Percentiles rank a stretch among this genome's conserved stretches.
Conservation (phyloP, 257 asterid species). For the Petunia axillaris region DNA sequence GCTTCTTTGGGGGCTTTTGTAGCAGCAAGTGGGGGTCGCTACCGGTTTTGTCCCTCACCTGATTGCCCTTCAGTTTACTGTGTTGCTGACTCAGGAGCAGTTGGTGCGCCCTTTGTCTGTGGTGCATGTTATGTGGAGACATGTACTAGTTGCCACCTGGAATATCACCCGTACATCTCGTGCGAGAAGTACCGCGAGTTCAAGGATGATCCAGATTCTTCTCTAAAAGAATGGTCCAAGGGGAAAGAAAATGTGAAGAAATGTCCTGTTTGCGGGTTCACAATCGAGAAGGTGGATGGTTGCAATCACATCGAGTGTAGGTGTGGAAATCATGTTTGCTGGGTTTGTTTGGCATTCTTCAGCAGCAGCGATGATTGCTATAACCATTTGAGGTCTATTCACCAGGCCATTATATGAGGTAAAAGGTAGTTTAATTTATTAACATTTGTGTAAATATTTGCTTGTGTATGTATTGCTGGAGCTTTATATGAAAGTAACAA, state of each 20-base stretch:
- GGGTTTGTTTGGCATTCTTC: slow-evolving; percentile 72
- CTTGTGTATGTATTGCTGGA: neutral
- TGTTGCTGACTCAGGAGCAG: slow-evolving; percentile 43
- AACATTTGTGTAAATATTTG: neutral
- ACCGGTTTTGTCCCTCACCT: slow-evolving; percentile 88
- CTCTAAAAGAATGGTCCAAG: slow-evolving; percentile 71
- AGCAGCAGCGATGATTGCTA: slow-evolving; percentile 65
- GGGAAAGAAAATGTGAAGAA: slow-evolving; percentile 76
- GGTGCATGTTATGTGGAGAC: slow-evolving; percentile 85
- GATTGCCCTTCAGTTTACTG: slow-evolving; percentile 87
- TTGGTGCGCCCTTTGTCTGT: slow-evolving; percentile 50
- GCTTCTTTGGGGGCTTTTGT: slow-evolving; percentile 75
- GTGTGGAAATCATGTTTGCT: slow-evolving; percentile 88
- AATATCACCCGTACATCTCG: slow-evolving; percentile 67
- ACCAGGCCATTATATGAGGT: slow-evolving; percentile 45
- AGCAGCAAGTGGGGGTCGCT: slow-evolving; percentile 66
- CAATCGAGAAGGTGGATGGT: slow-evolving; percentile 89
- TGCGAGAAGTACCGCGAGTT: slow-evolving; percentile 72
- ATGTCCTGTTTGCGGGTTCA: slow-evolving; percentile 75
- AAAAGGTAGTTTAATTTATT: neutral
- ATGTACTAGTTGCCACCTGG: slow-evolving; percentile 81
- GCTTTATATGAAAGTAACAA: neutral
- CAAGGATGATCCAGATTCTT: slow-evolving; percentile 79
- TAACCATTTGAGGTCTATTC: slow-evolving; percentile 67
- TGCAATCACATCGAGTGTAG: slow-evolving; percentile 82